Base-by-base conservation (phyloP, 441 rosid genomes). In the Jatropha multifida region DNA sequence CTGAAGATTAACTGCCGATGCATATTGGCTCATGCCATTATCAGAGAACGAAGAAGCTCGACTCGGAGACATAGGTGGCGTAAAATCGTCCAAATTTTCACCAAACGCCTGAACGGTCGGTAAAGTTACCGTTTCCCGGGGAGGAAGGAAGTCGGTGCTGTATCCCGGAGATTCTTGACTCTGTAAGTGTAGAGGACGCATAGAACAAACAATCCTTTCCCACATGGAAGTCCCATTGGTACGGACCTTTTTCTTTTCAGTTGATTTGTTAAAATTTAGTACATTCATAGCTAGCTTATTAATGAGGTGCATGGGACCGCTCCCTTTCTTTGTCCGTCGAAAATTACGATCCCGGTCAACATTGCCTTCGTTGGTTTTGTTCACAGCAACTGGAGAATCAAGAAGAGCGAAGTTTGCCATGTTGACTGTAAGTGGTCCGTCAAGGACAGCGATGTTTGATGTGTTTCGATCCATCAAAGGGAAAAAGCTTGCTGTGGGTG, bases 121-220 rank as follows among this genome's bases (percentile, higher is more conserved):
- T 8, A 32, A 11, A 14, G 7, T 26, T 4, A 20, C 4, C 32
- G 3, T 58, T 56, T 17, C 72, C 41, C 10, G 26, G 5, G 60
- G 3, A 0, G 60, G 3, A 56, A 0, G 10, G 7, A 2, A 1
- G 48, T 11, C 48, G 32, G 18, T 20, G 32, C 77, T 37, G 7
- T 59, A 72, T 12, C 71, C 79, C 23, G 91, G 81, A 26, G 85
- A 69, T 56, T 42, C 62, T 75, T 74, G 42, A 79, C 74, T 42
- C 27, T 84, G 59, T 5, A 78, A n/a, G 70, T 86, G 89, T 78
- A 86, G 75, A 23, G 86, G 89, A 7, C 92, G 90, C 79, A 86
- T 83, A 23, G 94, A 83, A 51, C 79, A 86, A 59, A 93, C 78
- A 41, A 85, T 56, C 69, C 84, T 81, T 69, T 81, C 80, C 93